Evolutionary conservation across 2,329 filamentous ascomycete genomes (phyloP).

Genomic region (Aureobasidium musti): DNA sequence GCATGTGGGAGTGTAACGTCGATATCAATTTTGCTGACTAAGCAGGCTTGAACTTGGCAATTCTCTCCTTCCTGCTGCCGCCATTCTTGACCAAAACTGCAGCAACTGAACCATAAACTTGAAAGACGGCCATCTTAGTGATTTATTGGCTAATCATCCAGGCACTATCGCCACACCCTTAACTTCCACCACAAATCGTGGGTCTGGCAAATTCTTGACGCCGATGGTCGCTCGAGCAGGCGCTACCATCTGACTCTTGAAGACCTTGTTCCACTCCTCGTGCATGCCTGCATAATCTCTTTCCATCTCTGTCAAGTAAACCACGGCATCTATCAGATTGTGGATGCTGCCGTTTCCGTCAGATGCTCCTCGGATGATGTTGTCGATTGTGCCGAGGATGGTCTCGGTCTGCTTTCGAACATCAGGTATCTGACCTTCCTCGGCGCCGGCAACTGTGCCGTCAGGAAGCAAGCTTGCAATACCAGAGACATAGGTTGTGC

Average conservation of each 20-base stretch:
- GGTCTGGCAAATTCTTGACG: conserved; percentile 24
- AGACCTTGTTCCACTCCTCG: conserved; percentile 52
- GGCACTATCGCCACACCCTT: conserved; percentile 2
- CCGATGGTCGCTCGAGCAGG: conserved; percentile 41
- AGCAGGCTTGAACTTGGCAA: too few species aligned
- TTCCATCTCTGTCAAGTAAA: conserved; percentile 49
- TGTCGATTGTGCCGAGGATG: conserved; percentile 1
- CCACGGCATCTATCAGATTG: conserved; percentile 36
- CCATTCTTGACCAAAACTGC: too few species aligned
- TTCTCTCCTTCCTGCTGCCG: too few species aligned
- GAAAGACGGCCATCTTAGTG: too few species aligned
- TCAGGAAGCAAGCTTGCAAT: conserved; percentile 10
- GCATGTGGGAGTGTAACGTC: too few species aligned
- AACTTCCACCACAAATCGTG: conserved; percentile 8
- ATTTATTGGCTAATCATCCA: neutral
- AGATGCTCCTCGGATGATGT: neutral
- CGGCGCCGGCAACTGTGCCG: neutral
- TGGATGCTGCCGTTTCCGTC: neutral
- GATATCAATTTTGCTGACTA: too few species aligned
- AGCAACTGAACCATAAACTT: too few species aligned
- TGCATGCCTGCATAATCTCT: conserved; percentile 50
- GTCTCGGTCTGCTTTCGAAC: neutral
- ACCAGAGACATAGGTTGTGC: neutral
- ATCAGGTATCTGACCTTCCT: neutral
- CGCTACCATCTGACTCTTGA: conserved; percentile 42